phyloP scores from a whole-genome alignment of 768 basidiomycete species.

The Podaxis sp. region DNA sequence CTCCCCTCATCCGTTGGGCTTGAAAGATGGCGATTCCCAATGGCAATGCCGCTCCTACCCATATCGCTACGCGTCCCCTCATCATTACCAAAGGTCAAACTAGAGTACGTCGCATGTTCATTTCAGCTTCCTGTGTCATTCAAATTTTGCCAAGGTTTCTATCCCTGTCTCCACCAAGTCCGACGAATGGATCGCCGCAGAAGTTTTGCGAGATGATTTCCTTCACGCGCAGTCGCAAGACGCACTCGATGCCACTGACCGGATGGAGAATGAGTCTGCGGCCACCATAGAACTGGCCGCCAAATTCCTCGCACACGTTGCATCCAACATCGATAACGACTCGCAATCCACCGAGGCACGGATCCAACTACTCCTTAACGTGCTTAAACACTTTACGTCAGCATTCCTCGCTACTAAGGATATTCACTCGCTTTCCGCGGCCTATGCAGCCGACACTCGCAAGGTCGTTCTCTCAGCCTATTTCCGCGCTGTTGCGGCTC shows the following conservation, averaged over 20 bases:
- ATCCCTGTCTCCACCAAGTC: conserved; percentile 79
- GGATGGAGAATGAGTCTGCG: conserved; percentile 53
- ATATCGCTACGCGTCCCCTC: conserved; percentile 46
- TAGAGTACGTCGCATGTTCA: conserved; percentile 37
- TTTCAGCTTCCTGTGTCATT: conserved; percentile 5
- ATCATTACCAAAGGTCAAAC: conserved; percentile 42
- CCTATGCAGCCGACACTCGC: conserved; percentile 72
- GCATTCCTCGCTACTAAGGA: conserved; percentile 70
- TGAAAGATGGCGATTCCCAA: conserved; percentile 36
- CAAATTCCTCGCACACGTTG: conserved; percentile 77
- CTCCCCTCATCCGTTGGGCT: conserved; percentile 12
- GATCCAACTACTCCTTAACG: conserved; percentile 65
- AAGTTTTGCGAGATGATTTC: conserved; percentile 89
- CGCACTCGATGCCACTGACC: conserved; percentile 46
- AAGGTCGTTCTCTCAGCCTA: conserved; percentile 75
- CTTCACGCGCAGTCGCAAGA: conserved; percentile 58
- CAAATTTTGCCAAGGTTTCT: conserved; percentile 49
- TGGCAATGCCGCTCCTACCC: conserved; percentile 28
- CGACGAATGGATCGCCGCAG: conserved; percentile 90
- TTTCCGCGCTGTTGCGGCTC: conserved; percentile 68
- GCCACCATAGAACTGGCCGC: conserved; percentile 76
- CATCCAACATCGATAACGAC: conserved; percentile 56
- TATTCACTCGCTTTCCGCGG: conserved; percentile 75
- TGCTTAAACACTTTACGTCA: conserved; percentile 73
- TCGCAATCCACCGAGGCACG: conserved; percentile 47